These are phyloP conservation scores for Pneumocystis jirovecii DNA, from an alignment of 1,139 yeast genomes.

Conservation along the genomic window DNA sequence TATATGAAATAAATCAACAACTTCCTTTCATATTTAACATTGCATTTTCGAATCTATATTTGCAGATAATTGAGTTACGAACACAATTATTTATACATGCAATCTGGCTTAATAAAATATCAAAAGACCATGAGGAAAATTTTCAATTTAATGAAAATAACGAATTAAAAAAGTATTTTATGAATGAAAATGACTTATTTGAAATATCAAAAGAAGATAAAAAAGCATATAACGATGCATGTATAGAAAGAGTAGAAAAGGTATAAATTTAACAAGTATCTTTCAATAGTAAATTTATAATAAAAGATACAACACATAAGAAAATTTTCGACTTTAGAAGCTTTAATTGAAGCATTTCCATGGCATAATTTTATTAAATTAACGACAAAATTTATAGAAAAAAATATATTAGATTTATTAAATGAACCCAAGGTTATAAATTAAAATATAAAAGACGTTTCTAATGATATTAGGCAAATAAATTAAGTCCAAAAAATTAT, in stretches of 20 bases:
- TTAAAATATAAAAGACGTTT: background rate
- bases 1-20: background rate
- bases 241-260: background rate
- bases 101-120: background rate
- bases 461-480: background rate
- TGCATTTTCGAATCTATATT: background rate
- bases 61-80: background rate
- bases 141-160: background rate
- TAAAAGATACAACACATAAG: background rate
- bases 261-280: background rate
- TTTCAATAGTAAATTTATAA: background rate
- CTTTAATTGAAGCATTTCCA: background rate
- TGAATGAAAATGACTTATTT: background rate
- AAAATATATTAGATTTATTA: background rate
- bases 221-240: background rate
- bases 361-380: background rate
- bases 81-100: background rate
- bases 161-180: background rate
- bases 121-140: background rate
- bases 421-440: background rate
- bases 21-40: background rate
- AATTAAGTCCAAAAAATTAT: background rate
- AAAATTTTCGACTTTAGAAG: background rate
- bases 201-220: background rate
- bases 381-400: background rate